Base-by-base conservation (phyloP, 345 rosid species). In the Acer negundo region DNA sequence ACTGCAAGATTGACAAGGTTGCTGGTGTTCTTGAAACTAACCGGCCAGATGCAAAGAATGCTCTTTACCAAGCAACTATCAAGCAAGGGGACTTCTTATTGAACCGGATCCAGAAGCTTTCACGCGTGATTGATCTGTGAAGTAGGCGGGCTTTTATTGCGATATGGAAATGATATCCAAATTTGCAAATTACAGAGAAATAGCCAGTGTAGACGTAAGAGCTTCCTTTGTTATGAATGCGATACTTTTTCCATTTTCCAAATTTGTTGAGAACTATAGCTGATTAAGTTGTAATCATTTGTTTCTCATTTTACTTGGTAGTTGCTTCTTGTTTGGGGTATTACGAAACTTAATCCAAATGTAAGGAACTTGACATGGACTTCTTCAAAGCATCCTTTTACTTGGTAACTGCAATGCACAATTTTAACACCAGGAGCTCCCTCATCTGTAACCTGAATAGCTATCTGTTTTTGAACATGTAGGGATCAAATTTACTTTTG, bases 1-100 rank as follows among this genome's bases (percentile, higher is more conserved):
- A 97, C 77, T 97, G 99, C 93, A 97, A 90, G 93, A 97, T 97
- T 74, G 99, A 97, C 81, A 97, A 97, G 84, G 99, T 94, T 80
- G 97, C 96, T 17, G 99, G 98, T 75, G 98, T 97, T 78, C 91
- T 97, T 19, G 99, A 97, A 87, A 97, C 99, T 2, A 93, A 93
- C 84, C 93, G 96, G 12, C 98, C 99, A 3, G 99, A 97, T 85
- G 97, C 94, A 5, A 94, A 97, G 94, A 97, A 97, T 83, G 97
- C 99, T 9, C 96, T 97, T 44, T 97, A 94, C 88, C 99, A 97
- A 79, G 93, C 95, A 53, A 97, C 98, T 7, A 97, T 97, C 84
- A 97, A 97, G 91, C 99, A 97, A 85, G 98, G 99, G 7, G 99
- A 97, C 86, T 94, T 97, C 89, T 80, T 97, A 15, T 83, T 97